phyloP scores from a whole-genome alignment of 2,329 filamentous ascomycete species.

The Ceratocystis harringtonii region DNA sequence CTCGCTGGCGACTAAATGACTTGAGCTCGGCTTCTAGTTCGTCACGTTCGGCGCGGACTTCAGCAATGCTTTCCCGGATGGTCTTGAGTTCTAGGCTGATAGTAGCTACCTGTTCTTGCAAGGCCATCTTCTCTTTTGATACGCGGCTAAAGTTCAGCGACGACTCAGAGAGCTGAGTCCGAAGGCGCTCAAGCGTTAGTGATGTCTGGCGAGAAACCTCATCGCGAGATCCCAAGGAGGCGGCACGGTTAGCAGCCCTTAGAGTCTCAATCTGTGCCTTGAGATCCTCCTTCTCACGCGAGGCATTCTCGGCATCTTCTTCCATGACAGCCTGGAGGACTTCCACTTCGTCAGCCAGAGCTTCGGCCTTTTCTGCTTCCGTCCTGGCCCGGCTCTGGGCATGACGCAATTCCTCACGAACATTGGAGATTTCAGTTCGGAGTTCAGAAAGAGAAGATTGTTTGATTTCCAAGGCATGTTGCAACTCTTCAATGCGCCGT shows the following conservation, averaged over 20 bases:
- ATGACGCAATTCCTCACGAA: slow-evolving; percentile 56
- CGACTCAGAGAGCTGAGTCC: slow-evolving; percentile 42
- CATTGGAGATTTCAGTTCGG: slow-evolving; percentile 48
- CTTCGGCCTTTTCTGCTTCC: slow-evolving; percentile 49
- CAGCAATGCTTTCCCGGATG: slow-evolving; percentile 39
- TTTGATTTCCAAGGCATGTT: slow-evolving; percentile 53
- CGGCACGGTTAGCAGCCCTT: slow-evolving; percentile 13
- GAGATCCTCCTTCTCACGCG: slow-evolving; percentile 22
- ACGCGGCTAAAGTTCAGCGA: slow-evolving; percentile 42
- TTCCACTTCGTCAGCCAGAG: slow-evolving; percentile 62
- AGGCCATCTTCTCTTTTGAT: slow-evolving; percentile 43
- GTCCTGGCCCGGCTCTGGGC: slow-evolving; percentile 47
- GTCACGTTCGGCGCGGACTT: slow-evolving; percentile 49
- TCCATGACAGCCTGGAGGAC: slow-evolving; percentile 52
- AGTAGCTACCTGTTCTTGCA: slow-evolving; percentile 48
- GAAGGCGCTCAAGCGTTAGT: slow-evolving; percentile 32
- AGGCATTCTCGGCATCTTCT: slow-evolving; percentile 45
- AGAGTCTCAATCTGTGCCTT: slow-evolving; percentile 22
- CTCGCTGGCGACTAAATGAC: slow-evolving; percentile 26
- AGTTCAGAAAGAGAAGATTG: slow-evolving; percentile 50
- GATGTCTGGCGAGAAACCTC: slow-evolving; percentile 11
- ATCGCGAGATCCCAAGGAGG: slow-evolving; percentile 22
- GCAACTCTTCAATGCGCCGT: slow-evolving; percentile 60
- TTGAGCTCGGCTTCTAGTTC: slow-evolving; percentile 40
- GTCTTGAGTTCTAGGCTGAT: slow-evolving; percentile 46